Evolutionary conservation across 176 grass and related monocot species (phyloP).

Genomic region (Phoenix roebelenii): DNA sequence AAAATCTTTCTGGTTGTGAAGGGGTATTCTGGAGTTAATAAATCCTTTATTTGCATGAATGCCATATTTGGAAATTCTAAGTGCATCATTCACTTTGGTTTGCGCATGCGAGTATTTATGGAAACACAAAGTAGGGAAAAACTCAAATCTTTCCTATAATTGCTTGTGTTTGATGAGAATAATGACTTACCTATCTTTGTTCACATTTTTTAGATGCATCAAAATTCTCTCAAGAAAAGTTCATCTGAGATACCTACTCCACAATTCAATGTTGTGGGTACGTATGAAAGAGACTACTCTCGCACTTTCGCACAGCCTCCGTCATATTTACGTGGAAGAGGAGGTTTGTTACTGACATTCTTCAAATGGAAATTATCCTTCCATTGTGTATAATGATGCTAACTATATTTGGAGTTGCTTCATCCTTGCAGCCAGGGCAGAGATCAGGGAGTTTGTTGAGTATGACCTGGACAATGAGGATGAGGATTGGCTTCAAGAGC

Average conservation of each 20-base stretch:
- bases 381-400: too few relatives aligned
- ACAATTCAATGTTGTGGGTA: slow-evolving; percentile 62
- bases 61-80: too few relatives aligned
- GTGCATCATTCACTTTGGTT: too few relatives aligned
- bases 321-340: slow-evolving; percentile 89
- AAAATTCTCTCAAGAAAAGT: slow-evolving; percentile 58
- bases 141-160: too few relatives aligned
- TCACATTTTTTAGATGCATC: slow-evolving; percentile 35
- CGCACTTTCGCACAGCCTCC: slow-evolving; percentile 80
- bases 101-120: too few relatives aligned
- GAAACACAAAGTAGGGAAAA: too few relatives aligned
- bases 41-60: too few relatives aligned
- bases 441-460: slow-evolving; percentile 83
- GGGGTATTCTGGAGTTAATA: too few relatives aligned
- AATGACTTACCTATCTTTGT: neutral
- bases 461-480: slow-evolving; percentile 97
- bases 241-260: slow-evolving; percentile 90
- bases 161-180: neutral
- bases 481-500: slow-evolving; percentile 93
- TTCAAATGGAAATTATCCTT: neutral
- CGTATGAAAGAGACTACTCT: slow-evolving; percentile 96
- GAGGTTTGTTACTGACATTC: slow-evolving; percentile 51
- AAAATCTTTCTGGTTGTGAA: too few relatives aligned
- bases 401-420: slow-evolving; percentile 2
- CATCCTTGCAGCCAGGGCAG: slow-evolving; percentile 67